Evolutionary conservation across 768 basidiomycete genomes (phyloP).

Genomic region (Tubosaeta brunneosetosa): DNA sequence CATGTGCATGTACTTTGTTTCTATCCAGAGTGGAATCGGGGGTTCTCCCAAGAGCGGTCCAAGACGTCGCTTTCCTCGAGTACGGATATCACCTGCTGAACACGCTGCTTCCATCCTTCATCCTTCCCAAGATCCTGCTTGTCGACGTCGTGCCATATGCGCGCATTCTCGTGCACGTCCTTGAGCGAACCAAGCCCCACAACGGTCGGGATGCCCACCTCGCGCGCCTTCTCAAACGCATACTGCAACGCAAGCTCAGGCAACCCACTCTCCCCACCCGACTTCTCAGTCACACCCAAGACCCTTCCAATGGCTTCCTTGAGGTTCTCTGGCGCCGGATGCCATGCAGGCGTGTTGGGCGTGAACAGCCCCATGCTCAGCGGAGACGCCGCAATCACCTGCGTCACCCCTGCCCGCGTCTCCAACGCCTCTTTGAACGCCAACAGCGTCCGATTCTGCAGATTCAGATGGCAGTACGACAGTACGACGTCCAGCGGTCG

Average conservation of each 20-base stretch:
- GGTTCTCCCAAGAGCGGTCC: conserved; percentile 74
- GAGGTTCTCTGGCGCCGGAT: conserved; percentile 61
- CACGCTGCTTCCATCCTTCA: conserved; percentile 42
- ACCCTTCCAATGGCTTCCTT: conserved; percentile 41
- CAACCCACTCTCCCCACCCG: conserved; percentile 41
- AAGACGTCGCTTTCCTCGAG: conserved; percentile 47
- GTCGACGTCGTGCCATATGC: conserved; percentile 60
- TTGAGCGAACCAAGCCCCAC: conserved; percentile 63
- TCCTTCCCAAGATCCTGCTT: conserved; percentile 30
- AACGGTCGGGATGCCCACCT: conserved; percentile 54
- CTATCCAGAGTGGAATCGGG: conserved; percentile 24
- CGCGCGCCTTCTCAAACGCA: conserved; percentile 48
- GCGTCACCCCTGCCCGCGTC: conserved; percentile 58
- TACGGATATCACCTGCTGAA: conserved; percentile 33
- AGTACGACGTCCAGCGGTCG: conserved; percentile 74
- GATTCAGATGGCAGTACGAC: conserved; percentile 74
- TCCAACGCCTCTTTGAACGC: conserved; percentile 54
- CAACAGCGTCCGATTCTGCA: conserved; percentile 64
- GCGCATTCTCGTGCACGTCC: conserved; percentile 74
- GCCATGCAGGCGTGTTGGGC: conserved; percentile 58
- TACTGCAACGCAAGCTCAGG: conserved; percentile 71
- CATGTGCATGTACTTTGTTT: neutral
- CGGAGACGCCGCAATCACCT: conserved; percentile 76
- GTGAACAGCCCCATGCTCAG: conserved; percentile 81
- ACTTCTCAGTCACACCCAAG: conserved; percentile 21